Percentiles rank a stretch among this genome's conserved stretches.
Conservation (phyloP, 2,329 filamentous ascomycete species). For the Colletotrichum australisinense region DNA sequence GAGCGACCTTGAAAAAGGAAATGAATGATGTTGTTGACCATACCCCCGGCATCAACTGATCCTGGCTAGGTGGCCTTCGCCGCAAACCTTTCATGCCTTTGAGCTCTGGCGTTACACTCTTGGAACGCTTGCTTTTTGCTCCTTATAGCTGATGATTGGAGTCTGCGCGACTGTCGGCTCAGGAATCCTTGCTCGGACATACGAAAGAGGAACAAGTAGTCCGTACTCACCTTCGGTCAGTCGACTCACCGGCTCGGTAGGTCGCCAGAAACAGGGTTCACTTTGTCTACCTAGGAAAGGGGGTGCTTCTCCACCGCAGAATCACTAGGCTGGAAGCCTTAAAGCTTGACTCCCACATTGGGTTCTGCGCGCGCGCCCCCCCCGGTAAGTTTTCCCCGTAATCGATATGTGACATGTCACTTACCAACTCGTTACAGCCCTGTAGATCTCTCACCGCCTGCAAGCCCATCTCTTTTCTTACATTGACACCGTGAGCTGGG, state of each 20-base stretch:
- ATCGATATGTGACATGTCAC: constrained; percentile 27
- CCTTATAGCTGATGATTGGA: background rate
- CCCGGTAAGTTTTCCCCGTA: constrained; percentile 13
- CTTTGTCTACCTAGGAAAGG: background rate
- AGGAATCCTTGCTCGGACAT: background rate
- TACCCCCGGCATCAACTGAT: background rate
- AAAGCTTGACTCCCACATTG: constrained; percentile 28
- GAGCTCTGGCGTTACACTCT: background rate
- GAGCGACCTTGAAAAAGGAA: too few species aligned
- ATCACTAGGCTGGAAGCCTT: constrained; percentile 25
- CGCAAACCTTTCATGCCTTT: background rate
- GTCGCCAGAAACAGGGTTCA: background rate
- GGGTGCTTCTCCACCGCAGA: constrained; percentile 27
- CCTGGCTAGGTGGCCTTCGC: background rate
- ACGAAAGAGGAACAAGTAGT: background rate
- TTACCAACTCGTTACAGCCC: constrained; percentile 23
- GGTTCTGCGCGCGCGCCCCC: background rate
- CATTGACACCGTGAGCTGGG: background rate
- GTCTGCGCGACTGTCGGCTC: background rate
- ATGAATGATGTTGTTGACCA: too few species aligned
- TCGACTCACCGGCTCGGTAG: constrained; percentile 20
- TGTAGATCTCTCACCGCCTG: constrained; percentile 34
- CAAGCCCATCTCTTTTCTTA: background rate
- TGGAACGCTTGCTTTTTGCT: background rate
- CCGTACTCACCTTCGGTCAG: constrained; percentile 23